These are phyloP conservation scores for Bruguiera sexangula DNA, from an alignment of 345 rosid species.

Conservation along the genomic window DNA sequence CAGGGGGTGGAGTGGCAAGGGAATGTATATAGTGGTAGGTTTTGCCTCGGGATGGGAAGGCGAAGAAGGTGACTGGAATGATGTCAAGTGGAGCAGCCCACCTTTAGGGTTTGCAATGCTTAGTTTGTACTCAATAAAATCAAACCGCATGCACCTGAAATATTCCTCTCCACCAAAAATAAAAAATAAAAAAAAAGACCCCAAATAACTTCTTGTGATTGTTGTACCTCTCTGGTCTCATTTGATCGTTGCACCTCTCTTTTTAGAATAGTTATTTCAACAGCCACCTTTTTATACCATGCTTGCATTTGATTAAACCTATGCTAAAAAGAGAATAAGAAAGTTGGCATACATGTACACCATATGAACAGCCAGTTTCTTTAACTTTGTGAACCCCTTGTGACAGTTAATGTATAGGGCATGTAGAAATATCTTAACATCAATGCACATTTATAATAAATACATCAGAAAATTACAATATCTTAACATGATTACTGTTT, in stretches of 20 bases:
- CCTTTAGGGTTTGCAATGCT: slow-evolving; percentile 64
- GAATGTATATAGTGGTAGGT: slow-evolving; percentile 29
- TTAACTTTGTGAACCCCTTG: too few species aligned
- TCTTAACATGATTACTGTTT: too few species aligned
- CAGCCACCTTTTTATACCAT: slow-evolving; percentile 23
- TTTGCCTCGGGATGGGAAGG: slow-evolving; percentile 65
- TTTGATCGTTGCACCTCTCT: slow-evolving; percentile 28
- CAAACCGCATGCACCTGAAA: slow-evolving; percentile 51
- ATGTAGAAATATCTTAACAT: too few species aligned
- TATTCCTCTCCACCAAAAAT: slow-evolving; percentile 26
- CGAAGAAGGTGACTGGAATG: slow-evolving; percentile 64
- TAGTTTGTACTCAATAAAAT: slow-evolving; percentile 45
- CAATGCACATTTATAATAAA: too few species aligned
- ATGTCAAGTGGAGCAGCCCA: slow-evolving; percentile 50
- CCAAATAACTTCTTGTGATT: slow-evolving; percentile 31
- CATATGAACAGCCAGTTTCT: not conserved
- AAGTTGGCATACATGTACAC: slow-evolving; percentile 37
- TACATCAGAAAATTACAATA: too few species aligned
- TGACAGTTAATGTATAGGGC: too few species aligned
- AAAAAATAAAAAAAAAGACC: slow-evolving; percentile 19
- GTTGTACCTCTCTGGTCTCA: not conserved
- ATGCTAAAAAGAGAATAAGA: slow-evolving; percentile 25
- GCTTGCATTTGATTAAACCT: slow-evolving; percentile 21
- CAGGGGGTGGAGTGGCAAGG: slow-evolving; percentile 17
- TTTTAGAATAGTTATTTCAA: slow-evolving; percentile 12